Evolutionary conservation across 2,329 filamentous ascomycete genomes (phyloP), one percentile per base, ranked within the genome.

Genomic region (Elsinoe australis): DNA sequence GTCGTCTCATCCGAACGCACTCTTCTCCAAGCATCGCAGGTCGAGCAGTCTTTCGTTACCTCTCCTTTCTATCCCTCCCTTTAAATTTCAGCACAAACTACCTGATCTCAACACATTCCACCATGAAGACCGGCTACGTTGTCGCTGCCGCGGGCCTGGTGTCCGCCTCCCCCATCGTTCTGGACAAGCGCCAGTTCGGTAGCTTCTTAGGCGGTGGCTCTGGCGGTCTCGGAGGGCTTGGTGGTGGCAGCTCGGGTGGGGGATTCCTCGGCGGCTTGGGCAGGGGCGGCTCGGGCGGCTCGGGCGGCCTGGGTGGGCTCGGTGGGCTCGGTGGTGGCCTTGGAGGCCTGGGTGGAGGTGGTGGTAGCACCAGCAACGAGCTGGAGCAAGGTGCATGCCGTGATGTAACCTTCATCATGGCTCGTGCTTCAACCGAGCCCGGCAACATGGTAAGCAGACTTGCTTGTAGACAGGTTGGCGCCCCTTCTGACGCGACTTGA

Each of bases 361-460:
- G 41, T 15, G 22, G 31, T 15, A 39, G n/a, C 9, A 55, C 51
- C 36, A 53, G 51, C 29, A 53, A 51, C 45, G 55, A 55, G 32
- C 33, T 55, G 12, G 38, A 49, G 12, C 47, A 52, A 22, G 52
- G 52, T 14, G 47, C 46, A 3, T 73, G 71, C 60, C 68, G 67
- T 34, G 56, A 64, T 19, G 67, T 74, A 51, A 76, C 73, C 4
- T 61, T 78, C 41, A 69, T 79, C 53, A 78, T 74, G 52, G 75
- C 75, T 14, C 70, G 75, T 12, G 75, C 75, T 5, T 77, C 75
- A 5, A 70, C 67, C 4, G 73, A 78, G 56, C 24, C 53, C 0
- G 74, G 73, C 19, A 78, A 75, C 53, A 71, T 78, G 47, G 26
- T 44, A 21, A 24, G 15, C n/a, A 19, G 6, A 24, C 12, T n/a